These are phyloP conservation scores for Olyra latifolia DNA, from an alignment of 176 grass and related monocot species.

Conservation along the genomic window DNA sequence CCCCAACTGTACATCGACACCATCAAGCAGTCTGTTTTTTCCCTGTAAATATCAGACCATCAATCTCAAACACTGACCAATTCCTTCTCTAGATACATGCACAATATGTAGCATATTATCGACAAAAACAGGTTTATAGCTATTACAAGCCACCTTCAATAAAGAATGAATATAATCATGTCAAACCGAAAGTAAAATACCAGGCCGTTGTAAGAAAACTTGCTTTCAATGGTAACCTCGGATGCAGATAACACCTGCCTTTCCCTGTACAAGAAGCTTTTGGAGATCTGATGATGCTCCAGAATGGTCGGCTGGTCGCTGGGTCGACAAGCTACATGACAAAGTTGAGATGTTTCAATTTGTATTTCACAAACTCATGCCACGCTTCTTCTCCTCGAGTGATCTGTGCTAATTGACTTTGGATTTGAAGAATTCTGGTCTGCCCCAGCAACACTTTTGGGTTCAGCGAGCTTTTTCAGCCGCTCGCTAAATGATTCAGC, in stretches of 20 bases:
- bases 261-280: conserved; percentile 30
- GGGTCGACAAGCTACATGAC: conserved; percentile 36
- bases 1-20: background rate
- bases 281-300: conserved; percentile 1
- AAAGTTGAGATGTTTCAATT: conserved; percentile 32
- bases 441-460: conserved; percentile 47
- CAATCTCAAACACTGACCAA: background rate
- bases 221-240: background rate
- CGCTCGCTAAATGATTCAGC: conserved; percentile 36
- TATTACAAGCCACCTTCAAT: conserved; percentile 32
- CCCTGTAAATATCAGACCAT: conserved; percentile 19
- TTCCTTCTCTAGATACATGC: background rate
- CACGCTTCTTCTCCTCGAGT: conserved; percentile 45
- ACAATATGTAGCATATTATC: background rate
- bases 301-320: conserved; percentile 35
- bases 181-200: conserved; percentile 18
- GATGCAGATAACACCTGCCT: background rate
- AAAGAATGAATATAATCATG: conserved; percentile 45
- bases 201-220: background rate
- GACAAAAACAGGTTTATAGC: conserved; percentile 23
- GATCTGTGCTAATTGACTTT: conserved; percentile 26
- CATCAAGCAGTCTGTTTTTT: background rate
- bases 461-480: conserved; percentile 59
- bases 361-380: conserved; percentile 30
- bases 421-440: conserved; percentile 32